Percentiles rank a stretch among this genome's conserved stretches.
phyloP scores from a whole-genome alignment of 768 basidiomycete species.

The Dacryopinax spathularia region DNA sequence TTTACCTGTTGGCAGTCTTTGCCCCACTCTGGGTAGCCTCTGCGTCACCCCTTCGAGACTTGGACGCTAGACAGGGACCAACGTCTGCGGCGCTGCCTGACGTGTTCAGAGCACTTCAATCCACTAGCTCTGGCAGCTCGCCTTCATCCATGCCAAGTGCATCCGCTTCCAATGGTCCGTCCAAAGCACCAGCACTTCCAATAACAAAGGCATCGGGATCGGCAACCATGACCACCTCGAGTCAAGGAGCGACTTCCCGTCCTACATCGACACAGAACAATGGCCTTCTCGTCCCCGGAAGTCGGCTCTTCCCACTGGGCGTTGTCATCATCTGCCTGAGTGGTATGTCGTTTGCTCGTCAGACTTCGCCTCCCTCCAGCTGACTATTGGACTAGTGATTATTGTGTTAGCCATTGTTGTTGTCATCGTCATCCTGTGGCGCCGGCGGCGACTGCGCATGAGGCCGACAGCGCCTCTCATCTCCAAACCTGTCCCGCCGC shows the following conservation, averaged over 20 bases:
- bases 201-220: too few relatives aligned
- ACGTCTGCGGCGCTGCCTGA: neutral
- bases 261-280: too few relatives aligned
- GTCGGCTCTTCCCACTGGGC: neutral
- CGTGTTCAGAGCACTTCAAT: neutral
- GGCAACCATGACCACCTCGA: too few relatives aligned
- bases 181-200: neutral
- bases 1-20: neutral
- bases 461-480: neutral
- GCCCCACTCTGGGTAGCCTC: neutral
- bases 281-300: neutral
- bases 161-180: neutral
- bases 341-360: neutral
- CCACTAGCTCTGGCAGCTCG: neutral
- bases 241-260: too few relatives aligned
- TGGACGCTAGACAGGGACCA: neutral
- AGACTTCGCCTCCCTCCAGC: neutral
- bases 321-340: neutral
- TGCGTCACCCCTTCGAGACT: neutral
- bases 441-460: neutral
- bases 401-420: neutral
- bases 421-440: neutral
- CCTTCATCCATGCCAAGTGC: neutral
- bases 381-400: neutral
- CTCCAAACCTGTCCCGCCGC: neutral